A percentile compares a stretch with the other conserved stretches of the same genome.
These are phyloP conservation scores for Apiotrichum laibachii DNA, from an alignment of 1,284 basidiomycete genomes.

Conservation along the genomic window DNA sequence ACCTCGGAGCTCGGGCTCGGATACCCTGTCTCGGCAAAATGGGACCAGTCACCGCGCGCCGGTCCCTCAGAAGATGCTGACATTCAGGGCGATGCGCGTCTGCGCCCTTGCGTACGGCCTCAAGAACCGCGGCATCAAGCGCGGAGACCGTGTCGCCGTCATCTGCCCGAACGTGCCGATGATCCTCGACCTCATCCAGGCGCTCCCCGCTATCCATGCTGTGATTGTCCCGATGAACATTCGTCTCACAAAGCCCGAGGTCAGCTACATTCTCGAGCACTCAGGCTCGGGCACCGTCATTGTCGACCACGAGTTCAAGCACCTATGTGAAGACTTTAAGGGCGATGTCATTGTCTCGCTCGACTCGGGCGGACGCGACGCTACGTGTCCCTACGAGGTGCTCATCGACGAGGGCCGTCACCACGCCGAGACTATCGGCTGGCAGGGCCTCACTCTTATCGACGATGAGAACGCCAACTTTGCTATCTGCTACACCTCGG, in stretches of 20 bases:
- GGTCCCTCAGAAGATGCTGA: too few relatives aligned
- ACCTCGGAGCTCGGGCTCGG: neutral
- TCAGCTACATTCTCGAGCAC: constrained; percentile 24
- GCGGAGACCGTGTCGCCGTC: constrained; percentile 74
- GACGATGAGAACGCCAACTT: constrained; percentile 20
- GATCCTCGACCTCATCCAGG: constrained; percentile 24
- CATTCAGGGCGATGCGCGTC: constrained; percentile 20
- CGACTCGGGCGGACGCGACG: constrained; percentile 18
- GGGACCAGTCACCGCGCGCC: too few relatives aligned
- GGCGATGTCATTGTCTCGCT: constrained; percentile 19
- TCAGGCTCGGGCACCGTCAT: constrained; percentile 11
- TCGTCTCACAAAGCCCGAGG: constrained; percentile 22
- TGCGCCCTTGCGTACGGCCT: constrained; percentile 65
- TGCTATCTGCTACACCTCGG: constrained; percentile 25
- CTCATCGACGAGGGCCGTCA: constrained; percentile 18
- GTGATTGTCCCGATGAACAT: constrained; percentile 23
- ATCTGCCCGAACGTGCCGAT: constrained; percentile 24
- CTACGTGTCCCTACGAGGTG: constrained; percentile 18
- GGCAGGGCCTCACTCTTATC: constrained; percentile 20
- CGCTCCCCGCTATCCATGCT: constrained; percentile 18
- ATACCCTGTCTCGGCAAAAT: neutral
- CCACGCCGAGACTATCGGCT: constrained; percentile 18
- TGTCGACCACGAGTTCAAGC: constrained; percentile 22
- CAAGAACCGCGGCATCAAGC: constrained; percentile 65
- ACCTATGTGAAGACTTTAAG: constrained; percentile 19